Base-by-base conservation (phyloP, 2,329 filamentous ascomycete species). In the Arachnomyces sp. region DNA sequence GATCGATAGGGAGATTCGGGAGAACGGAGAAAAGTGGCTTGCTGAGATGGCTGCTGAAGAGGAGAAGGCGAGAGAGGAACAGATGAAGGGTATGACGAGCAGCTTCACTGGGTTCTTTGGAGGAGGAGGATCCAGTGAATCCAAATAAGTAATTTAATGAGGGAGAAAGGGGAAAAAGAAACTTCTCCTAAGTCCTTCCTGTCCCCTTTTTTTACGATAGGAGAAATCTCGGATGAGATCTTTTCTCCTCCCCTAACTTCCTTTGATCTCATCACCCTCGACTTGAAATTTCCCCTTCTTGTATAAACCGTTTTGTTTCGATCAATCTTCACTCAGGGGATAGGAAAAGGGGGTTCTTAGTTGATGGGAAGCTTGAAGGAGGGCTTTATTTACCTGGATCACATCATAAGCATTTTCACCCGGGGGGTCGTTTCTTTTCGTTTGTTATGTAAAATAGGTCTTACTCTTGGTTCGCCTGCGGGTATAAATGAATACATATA, bases 11-110 rank as follows among this genome's bases (percentile, higher is more conserved):
- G 84, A 95, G 68, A 94, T 98, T 53, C 77, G 84, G 34, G 84
- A 93, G 63, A 92, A 96, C 59, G 92, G 89, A 38, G 87, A 90
- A 62, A 87, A 90, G 68, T 95, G 89, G 86, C 73, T 98, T 52
- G 89, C 89, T 71, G 90, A 96, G 64, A 89, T 95, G 73, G 84
- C 85, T 32, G 82, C 82, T 36, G 78, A 86, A 60, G 83, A 89
- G 69, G 90, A 95, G 72, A 89, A 87, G 72, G 74, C 81, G 47
- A 85, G 89, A 63, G 85, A 94, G 57, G 88, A 94, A 66, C 83
- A 84, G 54, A 89, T 94, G 82, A 85, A 84, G 67, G 86, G 77
- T 57, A 94, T 95, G 86, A 92, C 90, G 76, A 77, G 75, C 43
- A 82, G 82, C 18, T 80, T 92, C 54, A 72, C 74, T 29, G 71